phyloP scores from a whole-genome alignment of 2,329 filamentous ascomycete species.

The Dactylella cylindrospora region DNA sequence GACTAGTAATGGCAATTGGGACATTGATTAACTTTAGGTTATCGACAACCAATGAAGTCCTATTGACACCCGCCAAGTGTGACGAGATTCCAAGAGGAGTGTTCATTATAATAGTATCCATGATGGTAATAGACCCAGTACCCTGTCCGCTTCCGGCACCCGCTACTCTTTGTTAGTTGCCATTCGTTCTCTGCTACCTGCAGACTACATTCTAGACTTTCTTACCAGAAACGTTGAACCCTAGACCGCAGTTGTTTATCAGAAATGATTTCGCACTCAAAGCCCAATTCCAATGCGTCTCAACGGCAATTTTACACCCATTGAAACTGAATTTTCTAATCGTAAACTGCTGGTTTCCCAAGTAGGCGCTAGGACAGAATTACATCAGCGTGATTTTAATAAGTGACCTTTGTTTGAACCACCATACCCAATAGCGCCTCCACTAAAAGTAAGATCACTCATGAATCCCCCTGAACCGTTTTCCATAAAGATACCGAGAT shows the following conservation, averaged over 20 bases:
- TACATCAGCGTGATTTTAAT: neutral
- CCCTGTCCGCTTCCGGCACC: conserved; percentile 54
- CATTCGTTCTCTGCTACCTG: neutral
- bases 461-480: conserved; percentile 75
- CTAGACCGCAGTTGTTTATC: conserved; percentile 15
- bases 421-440: conserved; percentile 66
- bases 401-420: neutral
- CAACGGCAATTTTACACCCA: conserved; percentile 76
- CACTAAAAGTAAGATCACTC: conserved; percentile 79
- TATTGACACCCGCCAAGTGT: conserved; percentile 60
- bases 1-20: conserved; percentile 56
- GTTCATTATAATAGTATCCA: conserved; percentile 53
- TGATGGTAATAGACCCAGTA: conserved; percentile 60
- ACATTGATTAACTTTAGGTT: conserved; percentile 59
- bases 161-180: conserved; percentile 51
- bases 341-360: conserved; percentile 72
- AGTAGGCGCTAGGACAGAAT: conserved; percentile 50
- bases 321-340: conserved; percentile 79
- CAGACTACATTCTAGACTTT: too few relatives aligned
- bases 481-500: conserved; percentile 63
- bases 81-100: conserved; percentile 59
- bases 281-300: conserved; percentile 69
- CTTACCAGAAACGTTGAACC: conserved; percentile 19
- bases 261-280: conserved; percentile 57
- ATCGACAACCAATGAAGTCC: conserved; percentile 67